Evolutionary conservation across 495 filamentous ascomycete species (phyloP).

Genomic region (Aspergillus funiculosus): DNA sequence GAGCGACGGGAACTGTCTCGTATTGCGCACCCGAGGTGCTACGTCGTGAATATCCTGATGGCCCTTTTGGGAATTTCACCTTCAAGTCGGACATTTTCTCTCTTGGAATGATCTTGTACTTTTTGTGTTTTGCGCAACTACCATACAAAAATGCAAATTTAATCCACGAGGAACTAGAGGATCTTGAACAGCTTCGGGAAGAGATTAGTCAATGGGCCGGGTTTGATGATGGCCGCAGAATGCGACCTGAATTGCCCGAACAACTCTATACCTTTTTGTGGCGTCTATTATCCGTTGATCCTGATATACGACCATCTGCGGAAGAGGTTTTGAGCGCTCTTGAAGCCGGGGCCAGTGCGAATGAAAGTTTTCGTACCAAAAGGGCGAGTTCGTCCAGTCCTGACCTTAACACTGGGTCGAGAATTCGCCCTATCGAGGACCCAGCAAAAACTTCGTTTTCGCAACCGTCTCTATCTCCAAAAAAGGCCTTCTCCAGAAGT

Average conservation of each 20-base stretch:
- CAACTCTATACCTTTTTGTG: slow-evolving; percentile 81
- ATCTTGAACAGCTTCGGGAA: slow-evolving; percentile 78
- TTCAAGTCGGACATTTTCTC: slow-evolving; percentile 97
- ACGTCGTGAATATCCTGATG: slow-evolving; percentile 56
- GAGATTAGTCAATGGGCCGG: slow-evolving; percentile 87
- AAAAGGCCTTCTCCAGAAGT: slow-evolving; percentile 24
- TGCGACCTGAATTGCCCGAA: slow-evolving; percentile 77
- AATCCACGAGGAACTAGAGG: slow-evolving; percentile 82
- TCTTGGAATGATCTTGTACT: slow-evolving; percentile 95
- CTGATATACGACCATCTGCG: slow-evolving; percentile 71
- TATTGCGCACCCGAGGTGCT: slow-evolving; percentile 97
- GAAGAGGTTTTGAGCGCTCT: slow-evolving; percentile 82
- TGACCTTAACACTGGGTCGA: slow-evolving; percentile 50
- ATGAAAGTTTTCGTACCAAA: slow-evolving; percentile 47
- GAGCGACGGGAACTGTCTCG: slow-evolving; percentile 91
- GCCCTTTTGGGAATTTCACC: slow-evolving; percentile 83
- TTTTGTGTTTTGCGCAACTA: slow-evolving; percentile 87
- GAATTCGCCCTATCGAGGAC: slow-evolving; percentile 54
- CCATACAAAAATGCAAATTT: slow-evolving; percentile 80
- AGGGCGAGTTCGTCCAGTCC: slow-evolving; percentile 41
- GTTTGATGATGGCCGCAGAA: slow-evolving; percentile 66
- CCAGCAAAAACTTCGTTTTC: slow-evolving; percentile 24
- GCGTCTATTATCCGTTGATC: slow-evolving; percentile 71
- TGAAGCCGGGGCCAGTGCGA: slow-evolving; percentile 59
- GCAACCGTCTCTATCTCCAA: slow-evolving; percentile 29